Conservation (phyloP, 2,329 filamentous ascomycete genomes). For the Cadophora sp. region DNA sequence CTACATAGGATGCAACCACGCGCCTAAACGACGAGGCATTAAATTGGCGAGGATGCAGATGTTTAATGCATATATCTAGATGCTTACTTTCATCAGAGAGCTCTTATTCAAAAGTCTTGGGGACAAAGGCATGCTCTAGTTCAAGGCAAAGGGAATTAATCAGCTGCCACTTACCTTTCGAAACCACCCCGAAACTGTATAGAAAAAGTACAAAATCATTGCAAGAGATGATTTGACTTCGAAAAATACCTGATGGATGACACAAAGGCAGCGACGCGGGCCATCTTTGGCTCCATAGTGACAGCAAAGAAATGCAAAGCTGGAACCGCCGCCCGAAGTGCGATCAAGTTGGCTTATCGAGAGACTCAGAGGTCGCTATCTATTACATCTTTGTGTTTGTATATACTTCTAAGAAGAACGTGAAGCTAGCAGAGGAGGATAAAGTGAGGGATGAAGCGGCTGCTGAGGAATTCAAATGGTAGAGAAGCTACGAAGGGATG, state of each 20-base stretch:
- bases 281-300: constrained; percentile 7
- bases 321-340: background rate
- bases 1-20: no score
- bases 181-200: no score
- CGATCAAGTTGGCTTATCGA: constrained; percentile 2
- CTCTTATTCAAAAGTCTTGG: no score
- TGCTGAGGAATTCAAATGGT: constrained; percentile 1
- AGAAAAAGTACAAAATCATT: no score
- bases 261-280: background rate
- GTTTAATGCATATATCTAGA: no score
- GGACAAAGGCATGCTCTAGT: no score
- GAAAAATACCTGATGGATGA: background rate
- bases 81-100: no score
- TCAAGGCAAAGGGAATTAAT: no score
- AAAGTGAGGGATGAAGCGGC: constrained; percentile 9
- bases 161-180: no score
- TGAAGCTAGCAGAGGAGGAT: constrained; percentile 12
- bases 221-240: no score
- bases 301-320: constrained; percentile 12
- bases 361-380: constrained; percentile 2
- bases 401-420: constrained; percentile 1
- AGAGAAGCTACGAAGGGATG: constrained; percentile 6
- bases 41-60: no score
- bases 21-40: no score
- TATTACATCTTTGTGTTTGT: background rate